Conservation (phyloP, 495 filamentous ascomycete species). For the Cairneyella variabilis region DNA sequence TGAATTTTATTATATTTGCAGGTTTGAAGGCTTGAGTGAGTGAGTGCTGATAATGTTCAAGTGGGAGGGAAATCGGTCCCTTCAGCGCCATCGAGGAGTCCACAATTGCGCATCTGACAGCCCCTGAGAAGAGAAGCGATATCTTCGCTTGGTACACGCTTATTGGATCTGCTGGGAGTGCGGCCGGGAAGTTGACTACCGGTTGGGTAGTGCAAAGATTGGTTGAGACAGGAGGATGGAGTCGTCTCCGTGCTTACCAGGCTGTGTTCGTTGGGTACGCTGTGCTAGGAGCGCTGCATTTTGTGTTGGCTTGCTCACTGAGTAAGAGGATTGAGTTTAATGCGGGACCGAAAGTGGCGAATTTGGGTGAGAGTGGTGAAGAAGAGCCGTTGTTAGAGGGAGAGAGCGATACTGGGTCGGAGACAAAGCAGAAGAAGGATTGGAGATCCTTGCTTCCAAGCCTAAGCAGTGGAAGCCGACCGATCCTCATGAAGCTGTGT, state of each 20-base stretch:
- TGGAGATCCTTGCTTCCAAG: conserved; percentile 35
- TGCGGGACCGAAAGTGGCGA: background rate
- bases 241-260: background rate
- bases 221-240: conserved; percentile 46
- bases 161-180: conserved; percentile 58
- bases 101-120: conserved; percentile 69
- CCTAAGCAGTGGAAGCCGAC: conserved; percentile 54
- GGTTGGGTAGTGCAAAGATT: conserved; percentile 63
- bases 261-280: background rate
- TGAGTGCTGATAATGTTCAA: conserved; percentile 19
- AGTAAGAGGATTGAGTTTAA: background rate
- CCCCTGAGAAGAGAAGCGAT: conserved; percentile 57
- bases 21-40: background rate
- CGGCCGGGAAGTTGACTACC: conserved; percentile 59
- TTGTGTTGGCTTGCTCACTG: background rate
- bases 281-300: background rate
- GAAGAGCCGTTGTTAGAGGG: background rate
- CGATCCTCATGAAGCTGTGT: conserved; percentile 66
- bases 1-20: background rate
- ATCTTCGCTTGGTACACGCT: conserved; percentile 83
- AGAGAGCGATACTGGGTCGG: conserved; percentile 31
- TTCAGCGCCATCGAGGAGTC: conserved; percentile 85
- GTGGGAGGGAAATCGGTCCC: conserved; percentile 75
- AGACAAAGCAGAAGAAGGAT: conserved; percentile 43
- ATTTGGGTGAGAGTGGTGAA: background rate